Evolutionary conservation across 352 stramenopile genomes (phyloP).

Genomic region (Phytophthora quininea): DNA sequence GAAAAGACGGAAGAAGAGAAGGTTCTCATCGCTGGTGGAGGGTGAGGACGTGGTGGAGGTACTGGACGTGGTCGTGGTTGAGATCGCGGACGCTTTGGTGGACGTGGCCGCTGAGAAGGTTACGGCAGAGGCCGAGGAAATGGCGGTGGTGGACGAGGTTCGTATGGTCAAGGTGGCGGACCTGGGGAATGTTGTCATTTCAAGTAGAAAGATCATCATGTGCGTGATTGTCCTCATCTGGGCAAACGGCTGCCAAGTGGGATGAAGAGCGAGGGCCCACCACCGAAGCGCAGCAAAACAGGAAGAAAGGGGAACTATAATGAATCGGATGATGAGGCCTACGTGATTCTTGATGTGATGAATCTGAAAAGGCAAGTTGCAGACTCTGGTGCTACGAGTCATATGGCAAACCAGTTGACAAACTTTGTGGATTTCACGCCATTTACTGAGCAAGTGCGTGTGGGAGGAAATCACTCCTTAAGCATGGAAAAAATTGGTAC

Average conservation of each 20-base stretch:
- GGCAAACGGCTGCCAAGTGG: slow-evolving; percentile 5
- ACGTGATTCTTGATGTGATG: slow-evolving; percentile 7
- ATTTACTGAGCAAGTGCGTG: slow-evolving; percentile 1
- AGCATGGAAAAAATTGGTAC: slow-evolving; percentile 12
- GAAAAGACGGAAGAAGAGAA: slow-evolving; percentile 13
- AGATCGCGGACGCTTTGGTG: neutral
- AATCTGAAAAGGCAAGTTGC: slow-evolving; percentile 9
- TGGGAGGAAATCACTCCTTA: slow-evolving; percentile 8
- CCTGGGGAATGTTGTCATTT: slow-evolving; percentile 6
- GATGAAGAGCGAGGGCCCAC: neutral
- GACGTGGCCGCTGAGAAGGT: slow-evolving; percentile 1
- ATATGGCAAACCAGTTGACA: slow-evolving; percentile 15
- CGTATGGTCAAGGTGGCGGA: neutral
- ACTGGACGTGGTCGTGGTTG: neutral
- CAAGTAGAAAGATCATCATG: slow-evolving; percentile 1
- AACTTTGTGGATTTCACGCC: slow-evolving; percentile 17
- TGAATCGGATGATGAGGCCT: slow-evolving; percentile 20
- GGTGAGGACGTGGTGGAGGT: slow-evolving; percentile 3
- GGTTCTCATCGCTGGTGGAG: neutral
- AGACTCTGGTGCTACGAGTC: slow-evolving; percentile 11
- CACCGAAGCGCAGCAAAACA: neutral
- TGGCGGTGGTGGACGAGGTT: neutral
- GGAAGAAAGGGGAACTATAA: slow-evolving; percentile 5
- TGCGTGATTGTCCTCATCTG: slow-evolving; percentile 6
- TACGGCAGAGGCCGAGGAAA: neutral